phyloP scores from a whole-genome alignment of 305 asterid genomes.

The Fraxinus baroniana region DNA sequence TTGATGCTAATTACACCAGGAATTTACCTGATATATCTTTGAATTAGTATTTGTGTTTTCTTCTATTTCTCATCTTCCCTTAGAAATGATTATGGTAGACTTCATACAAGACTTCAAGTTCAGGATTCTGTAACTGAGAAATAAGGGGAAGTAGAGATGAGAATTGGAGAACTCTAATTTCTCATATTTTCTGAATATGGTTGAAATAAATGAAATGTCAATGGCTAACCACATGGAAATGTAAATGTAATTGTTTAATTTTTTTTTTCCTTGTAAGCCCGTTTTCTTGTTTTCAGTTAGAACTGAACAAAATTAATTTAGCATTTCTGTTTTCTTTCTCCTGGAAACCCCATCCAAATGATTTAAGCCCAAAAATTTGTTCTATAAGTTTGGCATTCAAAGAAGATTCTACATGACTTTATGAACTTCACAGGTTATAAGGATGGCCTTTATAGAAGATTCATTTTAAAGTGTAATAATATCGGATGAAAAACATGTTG shows the following conservation, averaged over 20 bases:
- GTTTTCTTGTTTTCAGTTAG: background rate
- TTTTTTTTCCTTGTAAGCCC: background rate
- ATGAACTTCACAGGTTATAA: background rate
- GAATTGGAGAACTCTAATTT: background rate
- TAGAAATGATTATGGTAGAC: background rate
- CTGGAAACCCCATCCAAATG: background rate
- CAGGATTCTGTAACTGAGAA: background rate
- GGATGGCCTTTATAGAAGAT: background rate
- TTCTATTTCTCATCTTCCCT: background rate
- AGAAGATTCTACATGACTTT: background rate
- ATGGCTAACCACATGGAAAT: background rate
- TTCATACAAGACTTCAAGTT: background rate
- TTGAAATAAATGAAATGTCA: background rate
- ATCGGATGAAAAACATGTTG: background rate
- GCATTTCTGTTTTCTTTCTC: background rate
- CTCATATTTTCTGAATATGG: background rate
- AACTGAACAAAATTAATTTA: background rate
- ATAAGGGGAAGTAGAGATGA: background rate
- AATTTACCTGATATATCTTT: slow-evolving; percentile 5
- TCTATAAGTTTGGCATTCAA: background rate
- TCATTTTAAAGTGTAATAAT: background rate
- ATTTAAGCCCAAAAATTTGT: background rate
- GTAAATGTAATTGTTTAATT: background rate
- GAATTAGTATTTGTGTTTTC: background rate
- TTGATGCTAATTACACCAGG: background rate